phyloP scores from a whole-genome alignment of 1,284 basidiomycete species.

The Marasmius fiardii region DNA sequence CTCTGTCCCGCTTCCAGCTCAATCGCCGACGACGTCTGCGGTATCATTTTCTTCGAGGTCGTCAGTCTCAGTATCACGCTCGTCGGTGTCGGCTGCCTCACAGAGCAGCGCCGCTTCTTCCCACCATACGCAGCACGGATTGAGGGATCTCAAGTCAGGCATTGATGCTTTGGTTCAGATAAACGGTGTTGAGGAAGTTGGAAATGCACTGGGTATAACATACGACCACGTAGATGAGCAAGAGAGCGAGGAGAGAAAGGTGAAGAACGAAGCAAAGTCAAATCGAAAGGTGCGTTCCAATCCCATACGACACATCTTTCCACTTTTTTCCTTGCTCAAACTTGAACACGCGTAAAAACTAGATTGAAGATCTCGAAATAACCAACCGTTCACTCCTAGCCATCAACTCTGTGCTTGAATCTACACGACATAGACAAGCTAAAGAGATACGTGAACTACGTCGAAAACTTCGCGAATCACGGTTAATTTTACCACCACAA shows the following conservation, averaged over 20 bases:
- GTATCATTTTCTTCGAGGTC: slow-evolving; percentile 71
- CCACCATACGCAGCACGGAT: slow-evolving; percentile 12
- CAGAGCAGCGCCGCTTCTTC: slow-evolving; percentile 16
- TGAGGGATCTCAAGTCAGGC: slow-evolving; percentile 25
- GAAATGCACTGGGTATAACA: not conserved
- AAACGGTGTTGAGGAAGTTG: slow-evolving; percentile 15
- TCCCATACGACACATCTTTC: no score
- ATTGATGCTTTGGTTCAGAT: slow-evolving; percentile 31
- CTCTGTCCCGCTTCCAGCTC: slow-evolving; percentile 53
- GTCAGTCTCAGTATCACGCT: slow-evolving; percentile 55
- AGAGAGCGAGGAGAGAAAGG: slow-evolving; percentile 48
- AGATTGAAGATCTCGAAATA: slow-evolving; percentile 85
- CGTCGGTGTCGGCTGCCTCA: slow-evolving; percentile 40
- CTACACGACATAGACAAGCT: slow-evolving; percentile 71
- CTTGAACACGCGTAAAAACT: slow-evolving; percentile 3
- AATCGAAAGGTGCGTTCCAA: slow-evolving; percentile 68
- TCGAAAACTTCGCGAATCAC: slow-evolving; percentile 72
- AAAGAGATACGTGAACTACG: slow-evolving; percentile 77
- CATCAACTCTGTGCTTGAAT: slow-evolving; percentile 73
- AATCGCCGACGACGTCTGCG: slow-evolving; percentile 67
- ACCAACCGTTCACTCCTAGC: slow-evolving; percentile 75
- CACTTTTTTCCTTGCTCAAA: not conserved
- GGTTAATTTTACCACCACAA: slow-evolving; percentile 68
- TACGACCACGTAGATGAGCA: slow-evolving; percentile 17
- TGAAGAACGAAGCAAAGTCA: slow-evolving; percentile 68